Base-by-base conservation (phyloP, 2,329 filamentous ascomycete genomes). In the Purpureocillium takamizusanense region DNA sequence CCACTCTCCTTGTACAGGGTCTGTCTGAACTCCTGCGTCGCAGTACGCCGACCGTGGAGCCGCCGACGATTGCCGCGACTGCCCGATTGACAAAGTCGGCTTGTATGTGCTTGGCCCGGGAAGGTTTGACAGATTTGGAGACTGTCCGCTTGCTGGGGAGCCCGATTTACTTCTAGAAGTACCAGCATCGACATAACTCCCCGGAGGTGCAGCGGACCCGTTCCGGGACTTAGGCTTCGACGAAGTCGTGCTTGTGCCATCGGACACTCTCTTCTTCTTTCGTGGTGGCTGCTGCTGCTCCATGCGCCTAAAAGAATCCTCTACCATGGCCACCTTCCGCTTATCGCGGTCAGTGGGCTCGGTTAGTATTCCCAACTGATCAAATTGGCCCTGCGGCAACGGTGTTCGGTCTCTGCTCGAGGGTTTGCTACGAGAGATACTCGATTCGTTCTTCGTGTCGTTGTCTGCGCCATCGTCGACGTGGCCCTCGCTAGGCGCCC, bases 291-390 rank as follows among this genome's bases (percentile, higher is more conserved):
- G 63, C 41, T 76, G 71, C 51, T 72, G 73, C 48, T 76, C 77
- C 70, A 78, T 76, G 16, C 69, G 76, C 39, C 75, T 69, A 53
- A 83, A 76, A 2, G 74, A 67, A 42, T 80, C 75, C 46, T 83
- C 78, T 0, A 80, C 69, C 70, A 78, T 78, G 15, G 76, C 73
- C 10, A 82, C 70, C 48, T 83, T 83, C 28, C 78, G 66, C 57
- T 83, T 82, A 44, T 83, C 78, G 23, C 78, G 70, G 45, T 82
- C 77, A 1, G 78, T 81, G 7, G 72, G 74, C 45, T 79, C 77
- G 1, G 76, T 81, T 40, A 80, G 59, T 47, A 80, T 78, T 4
- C 72, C 73, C 2, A 74, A 56, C 9, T 74, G 74, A 37, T 81
- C 70, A 40, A 76, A 72, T 0, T 75, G 74, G 18, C 77, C 78